These are phyloP conservation scores for Ascomycota sp. DNA, from an alignment of 2,329 filamentous ascomycete species.

Conservation along the genomic window DNA sequence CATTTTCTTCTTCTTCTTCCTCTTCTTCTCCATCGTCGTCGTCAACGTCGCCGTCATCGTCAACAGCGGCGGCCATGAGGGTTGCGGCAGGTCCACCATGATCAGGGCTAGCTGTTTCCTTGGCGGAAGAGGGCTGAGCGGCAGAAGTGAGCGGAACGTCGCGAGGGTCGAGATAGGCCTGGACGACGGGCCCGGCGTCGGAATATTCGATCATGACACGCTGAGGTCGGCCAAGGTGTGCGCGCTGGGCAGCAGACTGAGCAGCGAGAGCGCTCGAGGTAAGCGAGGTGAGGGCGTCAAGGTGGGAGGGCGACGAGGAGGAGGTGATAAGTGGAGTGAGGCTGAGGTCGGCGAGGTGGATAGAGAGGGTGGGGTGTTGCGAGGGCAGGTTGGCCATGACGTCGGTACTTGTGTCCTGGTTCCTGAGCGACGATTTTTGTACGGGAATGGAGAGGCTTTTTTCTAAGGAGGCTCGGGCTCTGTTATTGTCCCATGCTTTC, in stretches of 20 bases:
- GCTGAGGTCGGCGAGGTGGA: slow-evolving; percentile 33
- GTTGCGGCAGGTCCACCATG: too few relatives aligned
- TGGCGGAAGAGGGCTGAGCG: too few relatives aligned
- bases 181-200: slow-evolving; percentile 18
- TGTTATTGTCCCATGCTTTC: too few relatives aligned
- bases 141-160: slow-evolving; percentile 3
- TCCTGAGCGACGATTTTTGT: too few relatives aligned
- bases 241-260: slow-evolving; percentile 27
- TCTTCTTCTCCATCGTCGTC: not conserved
- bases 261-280: slow-evolving; percentile 29
- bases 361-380: slow-evolving; percentile 26
- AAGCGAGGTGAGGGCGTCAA: slow-evolving; percentile 28
- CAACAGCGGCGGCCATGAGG: not conserved
- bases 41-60: not conserved
- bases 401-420: too few relatives aligned
- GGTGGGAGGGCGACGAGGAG: slow-evolving; percentile 19
- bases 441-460: too few relatives aligned
- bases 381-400: slow-evolving; percentile 18
- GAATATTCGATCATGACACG: slow-evolving; percentile 36
- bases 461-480: too few relatives aligned
- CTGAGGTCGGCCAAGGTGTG: slow-evolving; percentile 29
- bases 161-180: slow-evolving; percentile 23
- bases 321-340: slow-evolving; percentile 35
- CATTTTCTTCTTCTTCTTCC: not conserved
- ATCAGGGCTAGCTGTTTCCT: too few relatives aligned